phyloP scores from a whole-genome alignment of 768 basidiomycete species.

The Suillus placidus region DNA sequence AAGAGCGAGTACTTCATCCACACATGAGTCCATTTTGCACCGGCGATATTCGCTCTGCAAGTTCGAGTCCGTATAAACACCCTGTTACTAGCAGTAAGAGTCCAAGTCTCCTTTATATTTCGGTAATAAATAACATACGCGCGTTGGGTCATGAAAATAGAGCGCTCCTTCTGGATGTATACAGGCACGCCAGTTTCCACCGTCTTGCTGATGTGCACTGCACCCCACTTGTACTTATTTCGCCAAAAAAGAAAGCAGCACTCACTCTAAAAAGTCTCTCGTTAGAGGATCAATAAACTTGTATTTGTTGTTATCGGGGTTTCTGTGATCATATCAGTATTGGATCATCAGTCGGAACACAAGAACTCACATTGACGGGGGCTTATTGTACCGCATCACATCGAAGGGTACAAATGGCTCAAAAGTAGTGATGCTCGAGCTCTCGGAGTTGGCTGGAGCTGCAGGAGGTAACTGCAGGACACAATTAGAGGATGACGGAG shows the following conservation, averaged over 20 bases:
- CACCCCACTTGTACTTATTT: background rate
- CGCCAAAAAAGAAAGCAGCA: background rate
- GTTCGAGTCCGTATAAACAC: constrained; percentile 51
- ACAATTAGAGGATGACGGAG: background rate
- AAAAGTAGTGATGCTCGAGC: accelerated
- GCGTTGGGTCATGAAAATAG: constrained; percentile 49
- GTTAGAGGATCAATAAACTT: background rate
- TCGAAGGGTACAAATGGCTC: background rate
- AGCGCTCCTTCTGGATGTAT: constrained; percentile 58
- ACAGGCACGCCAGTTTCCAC: constrained; percentile 39
- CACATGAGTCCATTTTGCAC: background rate
- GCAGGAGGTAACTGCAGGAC: background rate
- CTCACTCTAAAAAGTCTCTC: background rate
- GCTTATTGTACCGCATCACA: background rate
- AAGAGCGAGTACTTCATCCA: background rate
- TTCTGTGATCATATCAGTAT: background rate
- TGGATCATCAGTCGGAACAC: background rate
- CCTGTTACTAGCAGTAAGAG: constrained; percentile 27
- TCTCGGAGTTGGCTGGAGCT: background rate
- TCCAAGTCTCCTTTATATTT: background rate
- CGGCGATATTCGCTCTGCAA: constrained; percentile 23
- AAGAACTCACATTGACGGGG: background rate
- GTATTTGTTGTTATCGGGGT: background rate
- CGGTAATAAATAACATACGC: constrained; percentile 31
- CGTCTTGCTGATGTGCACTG: background rate